Evolutionary conservation across 371 early-diverging fungal genomes (phyloP).

Genomic region (Apophysomyces ossiformis): DNA sequence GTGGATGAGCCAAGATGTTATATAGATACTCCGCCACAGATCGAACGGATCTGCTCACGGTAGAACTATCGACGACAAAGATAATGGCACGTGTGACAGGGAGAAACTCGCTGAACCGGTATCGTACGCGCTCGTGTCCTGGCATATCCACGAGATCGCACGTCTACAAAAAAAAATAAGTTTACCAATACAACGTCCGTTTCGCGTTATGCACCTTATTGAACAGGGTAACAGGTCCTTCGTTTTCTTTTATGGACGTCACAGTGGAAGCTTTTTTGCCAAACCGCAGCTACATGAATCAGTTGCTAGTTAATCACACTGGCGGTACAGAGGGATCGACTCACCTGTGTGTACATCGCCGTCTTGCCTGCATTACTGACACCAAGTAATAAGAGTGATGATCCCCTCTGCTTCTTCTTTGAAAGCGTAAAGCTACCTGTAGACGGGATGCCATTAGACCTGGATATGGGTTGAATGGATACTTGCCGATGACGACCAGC

Average conservation of each 20-base stretch:
- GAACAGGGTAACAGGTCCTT: conserved; percentile 48
- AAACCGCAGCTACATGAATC: conserved; percentile 52
- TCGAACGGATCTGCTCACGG: conserved; percentile 53
- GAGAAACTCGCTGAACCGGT: conserved; percentile 70
- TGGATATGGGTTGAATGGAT: background rate
- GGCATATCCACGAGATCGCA: conserved; percentile 84
- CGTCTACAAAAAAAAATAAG: conserved; percentile 21
- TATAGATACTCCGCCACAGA: conserved; percentile 75
- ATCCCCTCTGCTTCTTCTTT: conserved; percentile 37
- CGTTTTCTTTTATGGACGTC: conserved; percentile 80
- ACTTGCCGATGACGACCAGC: conserved; percentile 18
- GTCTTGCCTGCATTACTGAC: conserved; percentile 71
- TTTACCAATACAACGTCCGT: background rate
- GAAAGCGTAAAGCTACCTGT: conserved; percentile 25
- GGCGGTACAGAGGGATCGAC: background rate
- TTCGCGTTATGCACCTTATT: conserved; percentile 39
- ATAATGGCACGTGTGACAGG: conserved; percentile 73
- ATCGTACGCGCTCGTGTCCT: conserved; percentile 85
- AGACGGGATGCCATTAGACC: background rate
- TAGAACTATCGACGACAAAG: conserved; percentile 81
- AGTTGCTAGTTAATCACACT: background rate
- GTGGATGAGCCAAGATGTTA: conserved; percentile 71
- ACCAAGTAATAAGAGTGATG: conserved; percentile 60
- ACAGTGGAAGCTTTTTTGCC: conserved; percentile 58
- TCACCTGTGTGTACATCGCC: conserved; percentile 55